phyloP scores from a whole-genome alignment of 1,284 basidiomycete species.

The Ceratobasidium sp. region DNA sequence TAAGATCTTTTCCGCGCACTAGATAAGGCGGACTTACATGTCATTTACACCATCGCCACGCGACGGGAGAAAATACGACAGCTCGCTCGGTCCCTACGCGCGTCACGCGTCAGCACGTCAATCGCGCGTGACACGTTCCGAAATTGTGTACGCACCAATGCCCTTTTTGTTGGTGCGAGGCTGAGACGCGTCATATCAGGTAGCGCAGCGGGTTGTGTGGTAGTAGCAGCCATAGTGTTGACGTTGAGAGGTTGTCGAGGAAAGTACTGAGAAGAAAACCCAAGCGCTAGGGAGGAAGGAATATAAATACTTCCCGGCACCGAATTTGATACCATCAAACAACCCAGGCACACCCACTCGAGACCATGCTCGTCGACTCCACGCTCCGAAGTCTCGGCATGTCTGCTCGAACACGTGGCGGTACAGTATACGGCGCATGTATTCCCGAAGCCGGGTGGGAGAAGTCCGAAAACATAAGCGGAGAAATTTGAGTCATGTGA shows the following conservation, averaged over 20 bases:
- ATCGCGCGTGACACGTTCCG: background rate
- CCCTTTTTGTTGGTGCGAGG: background rate
- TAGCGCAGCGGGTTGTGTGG: background rate
- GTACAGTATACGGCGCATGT: too few relatives aligned
- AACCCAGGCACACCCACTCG: too few relatives aligned
- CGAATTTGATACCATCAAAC: too few relatives aligned
- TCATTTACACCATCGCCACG: conserved; percentile 83
- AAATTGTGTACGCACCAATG: background rate
- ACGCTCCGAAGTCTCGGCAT: too few relatives aligned
- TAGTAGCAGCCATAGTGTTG: background rate
- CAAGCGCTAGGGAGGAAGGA: too few relatives aligned
- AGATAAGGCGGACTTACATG: conserved; percentile 65
- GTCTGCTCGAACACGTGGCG: too few relatives aligned
- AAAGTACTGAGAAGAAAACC: too few relatives aligned
- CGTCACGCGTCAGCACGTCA: background rate
- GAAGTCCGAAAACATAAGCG: too few relatives aligned
- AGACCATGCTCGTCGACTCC: too few relatives aligned
- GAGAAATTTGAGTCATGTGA: too few relatives aligned
- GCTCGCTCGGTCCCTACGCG: background rate
- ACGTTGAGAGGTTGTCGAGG: background rate
- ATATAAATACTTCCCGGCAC: too few relatives aligned
- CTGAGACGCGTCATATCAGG: background rate
- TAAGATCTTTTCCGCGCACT: background rate
- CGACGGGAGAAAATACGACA: conserved; percentile 79
- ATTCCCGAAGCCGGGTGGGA: too few relatives aligned